Conservation (phyloP, 257 asterid genomes). For the Solanum sejunctum region DNA sequence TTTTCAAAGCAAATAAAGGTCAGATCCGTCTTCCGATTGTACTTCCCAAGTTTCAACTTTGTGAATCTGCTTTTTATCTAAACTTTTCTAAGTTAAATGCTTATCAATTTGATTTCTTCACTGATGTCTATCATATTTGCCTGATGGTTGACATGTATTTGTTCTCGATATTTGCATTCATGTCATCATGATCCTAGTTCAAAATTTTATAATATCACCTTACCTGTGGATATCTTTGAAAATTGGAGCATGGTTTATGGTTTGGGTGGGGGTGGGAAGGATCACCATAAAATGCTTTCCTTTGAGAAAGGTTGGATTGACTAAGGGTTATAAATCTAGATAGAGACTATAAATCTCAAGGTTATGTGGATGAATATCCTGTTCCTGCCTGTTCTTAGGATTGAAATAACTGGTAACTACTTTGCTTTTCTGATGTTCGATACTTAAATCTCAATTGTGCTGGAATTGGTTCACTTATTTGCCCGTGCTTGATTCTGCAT, state of each 20-base stretch:
- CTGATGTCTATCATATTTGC: neutral
- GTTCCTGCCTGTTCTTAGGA: neutral
- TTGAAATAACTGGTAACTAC: neutral
- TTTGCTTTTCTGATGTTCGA: neutral
- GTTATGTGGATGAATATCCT: neutral
- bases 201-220: neutral
- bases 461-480: neutral
- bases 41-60: neutral
- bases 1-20: constrained; percentile 96
- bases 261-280: neutral
- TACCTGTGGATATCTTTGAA: neutral
- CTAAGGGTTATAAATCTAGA: neutral
- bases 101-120: neutral
- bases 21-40: neutral
- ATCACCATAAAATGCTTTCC: neutral
- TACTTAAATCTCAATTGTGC: neutral
- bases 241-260: neutral
- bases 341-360: neutral
- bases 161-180: neutral
- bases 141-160: neutral
- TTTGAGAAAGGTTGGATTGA: neutral
- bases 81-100: neutral
- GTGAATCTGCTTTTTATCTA: neutral
- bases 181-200: neutral
- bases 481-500: constrained; percentile 7